Percentiles rank a stretch among this genome's conserved stretches.
Evolutionary conservation across 805 yeast species (phyloP).

Genomic region (Vanderwaltozyma yarrowii): DNA sequence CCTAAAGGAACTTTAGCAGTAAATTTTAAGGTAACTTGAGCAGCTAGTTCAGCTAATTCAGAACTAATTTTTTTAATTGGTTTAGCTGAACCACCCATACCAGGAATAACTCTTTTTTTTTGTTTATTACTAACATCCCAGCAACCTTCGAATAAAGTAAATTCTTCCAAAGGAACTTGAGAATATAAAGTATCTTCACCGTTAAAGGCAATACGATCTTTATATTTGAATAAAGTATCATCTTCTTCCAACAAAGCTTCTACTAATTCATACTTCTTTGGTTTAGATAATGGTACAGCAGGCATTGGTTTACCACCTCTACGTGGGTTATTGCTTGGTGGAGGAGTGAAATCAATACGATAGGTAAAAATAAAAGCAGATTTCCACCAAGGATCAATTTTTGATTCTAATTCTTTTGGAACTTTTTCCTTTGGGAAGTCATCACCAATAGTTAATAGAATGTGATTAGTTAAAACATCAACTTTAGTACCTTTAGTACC

Average conservation of each 20-base stretch:
- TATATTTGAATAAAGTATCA: slow-evolving; percentile 12
- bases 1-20: slow-evolving; percentile 9
- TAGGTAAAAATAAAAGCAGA: slow-evolving; percentile 13
- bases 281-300: slow-evolving; percentile 11
- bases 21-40: slow-evolving; percentile 12
- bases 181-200: slow-evolving; percentile 19
- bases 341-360: slow-evolving; percentile 10
- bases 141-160: slow-evolving; percentile 17
- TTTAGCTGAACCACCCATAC: neutral
- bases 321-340: neutral
- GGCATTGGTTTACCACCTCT: slow-evolving; percentile 3
- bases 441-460: slow-evolving; percentile 7
- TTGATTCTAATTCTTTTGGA: slow-evolving; percentile 1
- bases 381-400: slow-evolving; percentile 14
- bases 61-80: neutral
- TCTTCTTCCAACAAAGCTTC: slow-evolving; percentile 15
- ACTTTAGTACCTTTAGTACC: slow-evolving; percentile 19
- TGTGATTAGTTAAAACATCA: slow-evolving; percentile 16
- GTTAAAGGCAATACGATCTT: slow-evolving; percentile 15
- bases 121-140: slow-evolving; percentile 16
- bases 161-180: slow-evolving; percentile 16
- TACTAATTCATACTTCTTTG: slow-evolving; percentile 13
- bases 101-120: slow-evolving; percentile 3
- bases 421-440: neutral
- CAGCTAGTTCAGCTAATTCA: slow-evolving; percentile 4